phyloP scores from a whole-genome alignment of 129 eudicot genomes.

The Chrysanthemum makinoi region DNA sequence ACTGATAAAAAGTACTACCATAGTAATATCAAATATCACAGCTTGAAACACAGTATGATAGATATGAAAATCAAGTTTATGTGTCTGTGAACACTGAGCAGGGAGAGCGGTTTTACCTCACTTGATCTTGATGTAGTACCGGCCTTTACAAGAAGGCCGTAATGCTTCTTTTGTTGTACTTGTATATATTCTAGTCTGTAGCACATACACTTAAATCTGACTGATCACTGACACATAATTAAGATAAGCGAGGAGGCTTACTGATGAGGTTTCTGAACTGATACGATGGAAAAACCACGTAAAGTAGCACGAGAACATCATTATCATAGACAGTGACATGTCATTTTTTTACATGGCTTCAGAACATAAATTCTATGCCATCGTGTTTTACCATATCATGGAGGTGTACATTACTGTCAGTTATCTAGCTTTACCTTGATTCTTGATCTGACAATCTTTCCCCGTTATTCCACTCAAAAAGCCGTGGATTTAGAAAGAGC shows the following conservation, averaged over 20 bases:
- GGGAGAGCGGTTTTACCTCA: neutral
- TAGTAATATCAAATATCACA: no score
- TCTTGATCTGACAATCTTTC: no score
- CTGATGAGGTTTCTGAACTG: neutral
- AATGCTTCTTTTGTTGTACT: neutral
- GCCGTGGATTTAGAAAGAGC: no score
- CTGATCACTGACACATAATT: neutral
- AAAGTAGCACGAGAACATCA: neutral
- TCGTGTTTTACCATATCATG: neutral
- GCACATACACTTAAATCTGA: neutral
- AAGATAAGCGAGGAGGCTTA: neutral
- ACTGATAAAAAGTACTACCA: no score
- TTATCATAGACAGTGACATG: neutral
- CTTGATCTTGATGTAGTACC: neutral
- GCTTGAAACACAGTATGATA: no score
- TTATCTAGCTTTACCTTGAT: no score
- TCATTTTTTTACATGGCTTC: neutral
- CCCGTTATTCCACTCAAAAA: no score
- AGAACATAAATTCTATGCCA: neutral
- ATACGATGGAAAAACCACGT: neutral
- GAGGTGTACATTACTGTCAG: neutral
- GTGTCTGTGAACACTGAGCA: neutral
- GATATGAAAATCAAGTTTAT: neutral
- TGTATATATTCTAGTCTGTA: neutral
- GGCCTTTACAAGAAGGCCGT: neutral